Base-by-base conservation (phyloP, 306 rosid genomes). In the Quercus dentata region DNA sequence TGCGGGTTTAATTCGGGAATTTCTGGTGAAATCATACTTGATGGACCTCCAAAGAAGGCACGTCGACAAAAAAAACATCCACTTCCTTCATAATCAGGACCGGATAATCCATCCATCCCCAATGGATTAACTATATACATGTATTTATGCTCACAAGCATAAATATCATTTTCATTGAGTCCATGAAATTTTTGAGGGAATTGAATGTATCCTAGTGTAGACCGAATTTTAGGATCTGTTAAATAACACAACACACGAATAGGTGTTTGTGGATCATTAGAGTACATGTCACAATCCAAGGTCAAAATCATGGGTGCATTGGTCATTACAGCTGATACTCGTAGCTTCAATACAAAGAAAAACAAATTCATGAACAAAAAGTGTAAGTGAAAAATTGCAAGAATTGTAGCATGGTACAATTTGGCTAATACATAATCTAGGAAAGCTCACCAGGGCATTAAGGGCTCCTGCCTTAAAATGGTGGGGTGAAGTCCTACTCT, bases 381-480 rank as follows among this genome's bases (percentile, higher is more conserved):
- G 64, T 1, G 3, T 41, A 41, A 41, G 2, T 8, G 11, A 41
- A 41, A 41, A 41, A 41, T 41, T 41, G 46, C 12, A 8, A 8
- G 46, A 41, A 41, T 41, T 41, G 46, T 41, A 41, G 46, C 3
- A 41, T 8, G 46, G 46, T 41, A 8, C 46, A 41, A 41, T 41
- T 41, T 41, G 46, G 46, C 46, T 8, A 41, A 41, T 41, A 41
- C 46, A 41, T 41, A 8, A 41, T 41, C 46, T 41, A 41, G 8
- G 31, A 3, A 15, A 67, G 10, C 56, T 81, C 83, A 88, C 89
- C 13, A 86, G 73, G 41, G 68, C 81, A 71, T 88, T 88, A 1
- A 88, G 89, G 55, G 91, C 89, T 28, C 89, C 91, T 4, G 91
- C 88, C 64, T 88, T 88, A 38, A 83, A 88, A 77, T 88, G 25